Conservation (phyloP, 2,329 filamentous ascomycete genomes). For the Alternaria hordeiaustralica region DNA sequence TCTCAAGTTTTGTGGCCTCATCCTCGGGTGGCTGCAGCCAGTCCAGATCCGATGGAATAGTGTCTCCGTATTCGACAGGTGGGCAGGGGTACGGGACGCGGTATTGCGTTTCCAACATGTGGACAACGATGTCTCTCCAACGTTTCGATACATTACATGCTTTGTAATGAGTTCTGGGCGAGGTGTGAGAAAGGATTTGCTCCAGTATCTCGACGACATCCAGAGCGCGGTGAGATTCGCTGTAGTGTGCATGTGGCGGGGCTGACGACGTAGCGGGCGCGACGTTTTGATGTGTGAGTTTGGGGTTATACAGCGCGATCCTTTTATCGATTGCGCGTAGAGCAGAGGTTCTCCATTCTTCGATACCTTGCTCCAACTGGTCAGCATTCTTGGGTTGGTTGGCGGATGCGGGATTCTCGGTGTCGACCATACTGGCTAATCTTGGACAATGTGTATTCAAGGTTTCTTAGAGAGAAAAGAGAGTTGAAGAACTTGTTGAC, state of each 20-base stretch:
- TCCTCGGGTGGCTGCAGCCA: neutral
- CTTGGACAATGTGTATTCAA: neutral
- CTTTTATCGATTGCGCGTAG: neutral
- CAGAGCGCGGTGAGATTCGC: neutral
- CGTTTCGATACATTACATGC: neutral
- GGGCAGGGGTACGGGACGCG: neutral
- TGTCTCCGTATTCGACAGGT: neutral
- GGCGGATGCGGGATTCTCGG: accelerated
- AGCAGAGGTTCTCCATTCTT: neutral
- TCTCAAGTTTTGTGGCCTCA: accelerated
- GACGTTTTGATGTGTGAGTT: accelerated
- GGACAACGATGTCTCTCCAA: neutral
- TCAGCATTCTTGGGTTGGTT: neutral
- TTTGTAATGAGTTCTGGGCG: neutral
- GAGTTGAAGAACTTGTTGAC: neutral
- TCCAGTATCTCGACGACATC: neutral
- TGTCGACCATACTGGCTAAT: neutral
- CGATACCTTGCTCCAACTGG: neutral
- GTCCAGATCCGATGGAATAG: accelerated
- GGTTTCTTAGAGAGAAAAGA: neutral
- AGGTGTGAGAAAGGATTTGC: neutral
- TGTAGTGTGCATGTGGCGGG: accelerated
- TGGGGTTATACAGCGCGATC: neutral
- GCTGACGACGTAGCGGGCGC: neutral
- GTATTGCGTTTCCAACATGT: neutral